Evolutionary conservation across 306 rosid species (phyloP).

Genomic region (Trifolium pratense): DNA sequence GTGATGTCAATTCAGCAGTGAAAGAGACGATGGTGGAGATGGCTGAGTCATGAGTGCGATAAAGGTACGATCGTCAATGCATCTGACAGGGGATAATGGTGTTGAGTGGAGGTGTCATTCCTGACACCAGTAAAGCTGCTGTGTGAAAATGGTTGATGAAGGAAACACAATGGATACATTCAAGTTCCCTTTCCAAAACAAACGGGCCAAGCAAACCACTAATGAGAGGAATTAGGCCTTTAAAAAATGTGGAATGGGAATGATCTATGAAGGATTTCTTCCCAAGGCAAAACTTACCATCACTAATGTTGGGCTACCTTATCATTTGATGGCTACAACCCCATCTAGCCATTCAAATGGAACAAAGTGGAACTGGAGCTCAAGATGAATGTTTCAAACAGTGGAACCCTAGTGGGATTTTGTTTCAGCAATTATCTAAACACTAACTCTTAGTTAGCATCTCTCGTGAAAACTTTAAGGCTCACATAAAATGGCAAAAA

Average conservation of each 20-base stretch:
- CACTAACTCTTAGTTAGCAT: background rate
- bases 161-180: background rate
- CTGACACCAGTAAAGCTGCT: background rate
- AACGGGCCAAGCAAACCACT: background rate
- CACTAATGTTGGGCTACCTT: no score
- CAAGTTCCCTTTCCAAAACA: background rate
- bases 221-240: background rate
- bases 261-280: background rate
- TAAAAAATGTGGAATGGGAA: background rate
- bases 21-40: background rate
- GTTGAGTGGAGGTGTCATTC: background rate
- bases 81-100: background rate
- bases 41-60: background rate
- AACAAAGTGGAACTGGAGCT: background rate
- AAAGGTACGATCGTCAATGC: background rate
- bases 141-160: background rate
- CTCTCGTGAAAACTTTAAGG: conserved; percentile 12
- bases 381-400: background rate
- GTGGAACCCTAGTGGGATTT: background rate
- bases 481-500: background rate
- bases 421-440: background rate
- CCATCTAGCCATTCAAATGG: background rate
- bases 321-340: no score
- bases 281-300: no score
- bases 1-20: background rate